Conservation (phyloP, 441 rosid species). For the Arabidopsis lyrata region DNA sequence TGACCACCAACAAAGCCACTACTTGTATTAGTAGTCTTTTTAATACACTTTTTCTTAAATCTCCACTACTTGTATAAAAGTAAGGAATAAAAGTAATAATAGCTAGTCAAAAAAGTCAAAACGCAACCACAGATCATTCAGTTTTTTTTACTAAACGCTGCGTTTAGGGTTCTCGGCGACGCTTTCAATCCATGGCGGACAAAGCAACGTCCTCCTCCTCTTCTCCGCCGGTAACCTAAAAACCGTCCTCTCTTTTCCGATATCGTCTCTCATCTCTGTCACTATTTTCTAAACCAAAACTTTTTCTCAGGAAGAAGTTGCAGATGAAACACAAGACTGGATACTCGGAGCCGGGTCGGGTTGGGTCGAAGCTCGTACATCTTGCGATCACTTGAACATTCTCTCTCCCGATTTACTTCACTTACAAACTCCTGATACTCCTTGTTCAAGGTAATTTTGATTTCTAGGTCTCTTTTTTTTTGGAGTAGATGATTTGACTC, state of each 20-base stretch:
- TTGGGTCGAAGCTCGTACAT: constrained; percentile 88
- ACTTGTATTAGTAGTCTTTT: no score
- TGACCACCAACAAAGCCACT: no score
- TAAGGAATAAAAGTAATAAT: no score
- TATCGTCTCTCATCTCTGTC: background rate
- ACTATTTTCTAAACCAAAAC: background rate
- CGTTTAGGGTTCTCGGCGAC: background rate
- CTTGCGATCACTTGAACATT: constrained; percentile 75
- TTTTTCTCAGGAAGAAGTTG: constrained; percentile 40
- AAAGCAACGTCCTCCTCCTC: constrained; percentile 45
- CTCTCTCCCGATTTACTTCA: constrained; percentile 68
- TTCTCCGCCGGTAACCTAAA: constrained; percentile 46
- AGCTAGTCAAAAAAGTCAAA: no score
- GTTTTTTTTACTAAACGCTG: background rate
- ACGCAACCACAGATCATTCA: no score
- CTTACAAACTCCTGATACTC: constrained; percentile 72
- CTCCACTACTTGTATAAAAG: no score
- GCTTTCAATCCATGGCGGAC: constrained; percentile 43
- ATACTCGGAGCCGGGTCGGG: constrained; percentile 76
- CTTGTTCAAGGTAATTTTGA: constrained; percentile 62
- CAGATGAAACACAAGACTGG: constrained; percentile 49
- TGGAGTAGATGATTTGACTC: no score
- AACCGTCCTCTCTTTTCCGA: background rate
- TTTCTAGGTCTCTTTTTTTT: background rate
- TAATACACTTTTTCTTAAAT: no score